Conservation (phyloP, 2,329 filamentous ascomycete species). For the Leptographium galeiforme region DNA sequence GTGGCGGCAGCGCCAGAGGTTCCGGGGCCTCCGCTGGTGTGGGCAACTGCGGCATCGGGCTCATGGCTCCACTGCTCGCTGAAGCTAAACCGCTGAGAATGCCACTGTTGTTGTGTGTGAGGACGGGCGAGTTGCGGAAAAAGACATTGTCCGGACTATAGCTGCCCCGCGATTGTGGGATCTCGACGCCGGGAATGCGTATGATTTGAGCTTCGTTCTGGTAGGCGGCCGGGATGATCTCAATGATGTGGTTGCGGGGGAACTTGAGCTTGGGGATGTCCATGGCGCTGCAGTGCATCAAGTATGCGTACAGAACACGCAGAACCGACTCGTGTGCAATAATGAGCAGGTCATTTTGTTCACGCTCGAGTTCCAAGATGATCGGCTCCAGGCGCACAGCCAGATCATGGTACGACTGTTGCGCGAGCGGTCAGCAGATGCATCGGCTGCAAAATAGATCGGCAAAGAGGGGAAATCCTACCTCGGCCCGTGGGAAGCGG, state of each 20-base stretch:
- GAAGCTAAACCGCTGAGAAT: neutral
- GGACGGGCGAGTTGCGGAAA: constrained; percentile 56
- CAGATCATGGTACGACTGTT: constrained; percentile 88
- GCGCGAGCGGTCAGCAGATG: neutral
- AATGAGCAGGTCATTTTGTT: constrained; percentile 94
- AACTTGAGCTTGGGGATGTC: constrained; percentile 91
- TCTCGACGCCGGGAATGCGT: constrained; percentile 56
- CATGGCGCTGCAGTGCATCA: constrained; percentile 95
- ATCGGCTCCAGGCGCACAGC: constrained; percentile 97
- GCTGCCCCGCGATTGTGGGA: constrained; percentile 4
- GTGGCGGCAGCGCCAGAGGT: constrained; percentile 9
- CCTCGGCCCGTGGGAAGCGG: constrained; percentile 86
- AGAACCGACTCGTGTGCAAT: constrained; percentile 98
- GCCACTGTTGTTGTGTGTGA: constrained; percentile 41
- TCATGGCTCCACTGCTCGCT: constrained; percentile 23
- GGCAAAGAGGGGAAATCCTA: constrained; percentile 23
- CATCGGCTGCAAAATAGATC: neutral
- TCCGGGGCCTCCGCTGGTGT: constrained; percentile 30
- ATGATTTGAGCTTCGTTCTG: constrained; percentile 92
- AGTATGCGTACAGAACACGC: constrained; percentile 87
- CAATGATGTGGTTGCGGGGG: constrained; percentile 92
- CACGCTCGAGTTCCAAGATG: constrained; percentile 90
- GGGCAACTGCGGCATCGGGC: constrained; percentile 35
- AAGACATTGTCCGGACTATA: constrained; percentile 11
- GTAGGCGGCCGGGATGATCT: constrained; percentile 95